Evolutionary conservation across 306 rosid species (phyloP).

Genomic region (Carpinus fangiana): DNA sequence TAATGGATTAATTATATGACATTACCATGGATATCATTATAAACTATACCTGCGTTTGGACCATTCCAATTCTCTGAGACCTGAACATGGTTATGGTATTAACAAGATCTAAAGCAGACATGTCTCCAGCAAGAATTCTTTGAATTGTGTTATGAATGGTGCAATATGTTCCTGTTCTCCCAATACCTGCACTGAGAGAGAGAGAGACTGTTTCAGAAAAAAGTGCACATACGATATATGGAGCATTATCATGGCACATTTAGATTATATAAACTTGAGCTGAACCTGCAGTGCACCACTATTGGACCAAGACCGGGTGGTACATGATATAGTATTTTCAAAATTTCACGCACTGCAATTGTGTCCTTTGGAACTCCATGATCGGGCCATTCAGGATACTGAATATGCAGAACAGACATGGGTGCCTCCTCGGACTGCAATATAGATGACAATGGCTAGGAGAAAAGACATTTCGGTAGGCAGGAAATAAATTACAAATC

Average conservation of each 20-base stretch:
- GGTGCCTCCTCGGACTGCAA: constrained; percentile 65
- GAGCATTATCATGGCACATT: neutral
- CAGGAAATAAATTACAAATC: constrained; percentile 1
- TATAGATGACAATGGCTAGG: constrained; percentile 24
- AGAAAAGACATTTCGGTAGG: constrained; percentile 23
- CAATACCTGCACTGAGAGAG: constrained; percentile 95
- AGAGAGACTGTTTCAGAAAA: constrained; percentile 45
- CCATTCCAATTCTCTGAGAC: constrained; percentile 96
- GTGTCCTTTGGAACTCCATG: constrained; percentile 92
- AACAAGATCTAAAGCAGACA: constrained; percentile 78
- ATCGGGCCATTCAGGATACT: constrained; percentile 94
- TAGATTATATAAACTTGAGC: constrained; percentile 25
- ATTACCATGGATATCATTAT: constrained; percentile 17
- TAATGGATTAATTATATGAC: neutral
- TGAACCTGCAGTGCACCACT: constrained; percentile 94
- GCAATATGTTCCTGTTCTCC: constrained; percentile 95
- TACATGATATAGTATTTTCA: constrained; percentile 58
- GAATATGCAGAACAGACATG: constrained; percentile 77
- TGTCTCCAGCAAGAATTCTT: constrained; percentile 85
- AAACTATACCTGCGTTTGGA: constrained; percentile 72
- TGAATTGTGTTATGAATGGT: constrained; percentile 85
- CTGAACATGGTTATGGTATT: constrained; percentile 67
- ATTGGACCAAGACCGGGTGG: constrained; percentile 78
- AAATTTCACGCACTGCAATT: constrained; percentile 65
- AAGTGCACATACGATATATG: constrained; percentile 7